Percentiles rank a stretch among this genome's conserved stretches.
Evolutionary conservation across 371 early-diverging fungal species (phyloP).

Genomic region (Umbelopsis sp.): DNA sequence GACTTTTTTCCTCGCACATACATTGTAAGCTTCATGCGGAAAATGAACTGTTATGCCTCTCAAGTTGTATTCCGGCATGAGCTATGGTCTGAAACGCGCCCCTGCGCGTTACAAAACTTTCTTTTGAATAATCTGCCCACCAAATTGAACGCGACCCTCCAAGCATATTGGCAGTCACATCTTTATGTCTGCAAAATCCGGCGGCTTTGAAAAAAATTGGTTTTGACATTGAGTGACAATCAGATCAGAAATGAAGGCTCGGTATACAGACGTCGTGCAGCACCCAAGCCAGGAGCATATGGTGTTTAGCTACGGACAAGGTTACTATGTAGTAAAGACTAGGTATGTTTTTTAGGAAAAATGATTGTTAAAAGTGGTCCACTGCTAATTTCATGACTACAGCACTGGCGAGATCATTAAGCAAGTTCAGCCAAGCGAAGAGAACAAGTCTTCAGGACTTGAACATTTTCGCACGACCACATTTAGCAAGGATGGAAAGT

Average conservation of each 20-base stretch:
- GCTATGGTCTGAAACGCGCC: not conserved
- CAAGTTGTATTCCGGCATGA: slow-evolving; percentile 28
- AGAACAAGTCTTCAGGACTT: slow-evolving; percentile 19
- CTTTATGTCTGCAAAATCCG: no score
- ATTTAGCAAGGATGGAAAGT: slow-evolving; percentile 62
- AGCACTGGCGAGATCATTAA: slow-evolving; percentile 52
- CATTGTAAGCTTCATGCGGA: slow-evolving; percentile 61
- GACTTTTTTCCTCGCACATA: slow-evolving; percentile 44
- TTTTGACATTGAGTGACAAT: no score
- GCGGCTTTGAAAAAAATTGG: no score
- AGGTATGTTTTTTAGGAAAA: slow-evolving; percentile 36
- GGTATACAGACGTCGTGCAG: slow-evolving; percentile 56
- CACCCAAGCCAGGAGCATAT: slow-evolving; percentile 57
- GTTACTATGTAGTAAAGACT: slow-evolving; percentile 61
- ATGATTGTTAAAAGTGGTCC: not conserved
- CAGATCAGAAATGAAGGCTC: slow-evolving; percentile 22
- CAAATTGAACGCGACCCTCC: not conserved
- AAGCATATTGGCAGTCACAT: not conserved
- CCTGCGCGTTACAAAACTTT: slow-evolving; percentile 1
- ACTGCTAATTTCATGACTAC: not conserved
- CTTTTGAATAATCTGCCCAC: not conserved
- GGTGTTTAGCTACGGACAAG: slow-evolving; percentile 61
- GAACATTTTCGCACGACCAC: slow-evolving; percentile 55
- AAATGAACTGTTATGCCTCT: slow-evolving; percentile 44
- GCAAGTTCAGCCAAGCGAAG: slow-evolving; percentile 22